phyloP scores from a whole-genome alignment of 2,329 filamentous ascomycete genomes.

The Ophiostoma quercus region DNA sequence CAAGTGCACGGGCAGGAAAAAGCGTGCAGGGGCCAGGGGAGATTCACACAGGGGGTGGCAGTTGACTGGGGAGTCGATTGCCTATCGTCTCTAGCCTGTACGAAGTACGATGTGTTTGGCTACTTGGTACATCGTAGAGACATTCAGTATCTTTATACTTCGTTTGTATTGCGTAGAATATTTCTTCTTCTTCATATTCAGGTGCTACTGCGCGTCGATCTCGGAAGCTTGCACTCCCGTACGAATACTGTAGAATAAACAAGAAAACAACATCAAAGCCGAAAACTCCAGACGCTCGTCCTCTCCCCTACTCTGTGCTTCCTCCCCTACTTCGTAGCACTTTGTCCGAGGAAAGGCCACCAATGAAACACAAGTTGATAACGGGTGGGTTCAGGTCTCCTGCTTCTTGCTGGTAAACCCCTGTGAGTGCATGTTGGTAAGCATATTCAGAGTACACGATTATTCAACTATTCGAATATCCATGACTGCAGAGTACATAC shows the following conservation, averaged over 20 bases:
- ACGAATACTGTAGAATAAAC: background rate
- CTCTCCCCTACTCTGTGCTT: background rate
- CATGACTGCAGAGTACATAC: background rate
- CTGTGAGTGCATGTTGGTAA: background rate
- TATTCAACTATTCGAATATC: background rate
- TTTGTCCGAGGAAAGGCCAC: conserved; percentile 28
- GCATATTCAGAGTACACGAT: background rate
- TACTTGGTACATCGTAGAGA: no score
- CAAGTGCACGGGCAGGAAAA: background rate
- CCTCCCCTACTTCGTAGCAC: conserved; percentile 6
- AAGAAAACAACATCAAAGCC: background rate
- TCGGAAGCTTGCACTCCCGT: conserved; percentile 7
- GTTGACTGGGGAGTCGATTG: conserved; percentile 3
- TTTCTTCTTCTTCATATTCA: no score
- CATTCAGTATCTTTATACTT: no score
- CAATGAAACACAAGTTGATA: conserved; percentile 22
- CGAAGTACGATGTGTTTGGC: no score
- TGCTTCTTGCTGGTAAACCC: background rate
- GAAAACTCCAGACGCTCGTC: background rate
- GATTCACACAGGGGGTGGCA: conserved; percentile 12
- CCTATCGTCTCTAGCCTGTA: background rate
- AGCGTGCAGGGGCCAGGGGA: conserved; percentile 11
- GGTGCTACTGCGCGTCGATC: background rate
- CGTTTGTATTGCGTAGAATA: no score
- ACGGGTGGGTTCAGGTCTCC: conserved; percentile 11